Conservation (phyloP, 2,329 filamentous ascomycete genomes). For the Botrytis sinoallii region DNA sequence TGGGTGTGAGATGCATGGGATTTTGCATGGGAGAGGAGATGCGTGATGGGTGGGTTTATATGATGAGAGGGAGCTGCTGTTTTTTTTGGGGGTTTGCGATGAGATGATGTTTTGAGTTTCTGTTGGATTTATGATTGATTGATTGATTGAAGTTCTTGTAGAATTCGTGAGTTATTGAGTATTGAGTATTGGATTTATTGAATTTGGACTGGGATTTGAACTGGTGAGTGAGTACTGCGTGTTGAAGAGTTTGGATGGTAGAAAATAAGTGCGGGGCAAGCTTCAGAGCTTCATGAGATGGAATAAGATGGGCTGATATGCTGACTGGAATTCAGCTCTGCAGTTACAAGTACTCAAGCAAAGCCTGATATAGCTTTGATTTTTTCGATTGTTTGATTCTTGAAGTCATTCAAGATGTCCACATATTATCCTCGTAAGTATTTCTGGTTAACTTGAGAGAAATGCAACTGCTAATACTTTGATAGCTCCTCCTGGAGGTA, state of each 20-base stretch:
- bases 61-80: constrained; percentile 4
- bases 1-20: neutral
- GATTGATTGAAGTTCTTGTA: neutral
- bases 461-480: constrained; percentile 24
- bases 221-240: neutral
- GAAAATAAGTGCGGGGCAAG: constrained; percentile 10
- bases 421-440: constrained; percentile 39
- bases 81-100: neutral
- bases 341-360: neutral
- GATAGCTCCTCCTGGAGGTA: constrained; percentile 35
- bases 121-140: neutral
- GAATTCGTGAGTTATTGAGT: neutral
- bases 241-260: neutral
- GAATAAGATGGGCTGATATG: neutral
- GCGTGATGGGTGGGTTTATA: neutral
- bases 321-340: constrained; percentile 9
- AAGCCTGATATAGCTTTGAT: neutral
- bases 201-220: neutral
- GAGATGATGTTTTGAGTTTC: neutral
- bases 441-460: constrained; percentile 5
- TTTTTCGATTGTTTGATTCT: neutral
- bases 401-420: constrained; percentile 29
- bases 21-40: neutral
- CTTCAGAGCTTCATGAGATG: neutral
- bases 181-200: neutral